Percentiles rank a stretch among this genome's conserved stretches.
Conservation (phyloP, 768 basidiomycete genomes). For the Auricularia heimuer region DNA sequence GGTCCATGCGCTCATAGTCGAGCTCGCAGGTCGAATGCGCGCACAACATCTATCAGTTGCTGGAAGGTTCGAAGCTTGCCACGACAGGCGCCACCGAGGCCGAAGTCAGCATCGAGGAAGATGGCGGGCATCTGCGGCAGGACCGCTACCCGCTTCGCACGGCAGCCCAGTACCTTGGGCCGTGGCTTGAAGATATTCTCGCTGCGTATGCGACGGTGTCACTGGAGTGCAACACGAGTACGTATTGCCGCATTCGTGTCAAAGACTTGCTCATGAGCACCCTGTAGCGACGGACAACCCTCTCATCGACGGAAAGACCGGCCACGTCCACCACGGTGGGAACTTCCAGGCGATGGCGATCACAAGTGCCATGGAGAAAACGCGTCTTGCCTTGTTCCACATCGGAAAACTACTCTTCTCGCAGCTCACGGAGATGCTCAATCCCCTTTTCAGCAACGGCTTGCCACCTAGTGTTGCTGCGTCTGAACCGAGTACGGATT, state of each 20-base stretch:
- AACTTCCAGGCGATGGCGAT: conserved; percentile 88
- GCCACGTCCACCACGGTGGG: conserved; percentile 67
- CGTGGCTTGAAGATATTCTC: conserved; percentile 73
- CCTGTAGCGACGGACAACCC: conserved; percentile 75
- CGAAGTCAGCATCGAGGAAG: conserved; percentile 63
- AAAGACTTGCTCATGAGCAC: background rate
- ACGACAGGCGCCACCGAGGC: conserved; percentile 19
- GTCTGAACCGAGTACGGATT: conserved; percentile 72
- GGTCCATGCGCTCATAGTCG: background rate
- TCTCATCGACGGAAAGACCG: conserved; percentile 58
- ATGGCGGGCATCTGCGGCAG: conserved; percentile 65
- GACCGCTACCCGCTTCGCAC: conserved; percentile 71
- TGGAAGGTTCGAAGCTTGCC: conserved; percentile 12
- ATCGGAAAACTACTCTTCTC: conserved; percentile 61
- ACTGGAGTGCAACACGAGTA: conserved; percentile 76
- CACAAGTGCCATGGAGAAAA: conserved; percentile 82
- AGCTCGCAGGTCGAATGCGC: conserved; percentile 54
- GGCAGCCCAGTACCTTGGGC: conserved; percentile 77
- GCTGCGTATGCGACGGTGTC: conserved; percentile 53
- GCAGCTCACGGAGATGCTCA: conserved; percentile 62
- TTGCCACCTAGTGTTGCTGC: conserved; percentile 72
- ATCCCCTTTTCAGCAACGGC: conserved; percentile 73
- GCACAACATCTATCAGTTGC: conserved; percentile 36
- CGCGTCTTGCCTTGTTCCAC: conserved; percentile 60
- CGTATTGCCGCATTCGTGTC: conserved; percentile 16